Base-by-base conservation (phyloP, 2,329 filamentous ascomycete species). In the Didymella sp. region DNA sequence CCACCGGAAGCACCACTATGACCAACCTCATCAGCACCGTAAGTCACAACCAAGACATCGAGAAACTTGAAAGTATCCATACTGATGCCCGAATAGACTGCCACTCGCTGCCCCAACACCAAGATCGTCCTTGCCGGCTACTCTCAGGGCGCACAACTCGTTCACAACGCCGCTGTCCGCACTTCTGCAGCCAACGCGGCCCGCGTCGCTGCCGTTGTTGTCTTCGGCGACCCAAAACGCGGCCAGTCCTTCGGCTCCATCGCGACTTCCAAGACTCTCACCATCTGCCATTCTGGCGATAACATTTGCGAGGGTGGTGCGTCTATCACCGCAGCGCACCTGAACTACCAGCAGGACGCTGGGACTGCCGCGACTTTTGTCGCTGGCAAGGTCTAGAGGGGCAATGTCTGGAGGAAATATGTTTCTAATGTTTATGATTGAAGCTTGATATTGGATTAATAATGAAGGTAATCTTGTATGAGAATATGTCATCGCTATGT, bases 1-100 rank as follows among this genome's bases (percentile, higher is more conserved):
- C 70, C 5, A 62, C 60, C 3, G 81, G 81, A 5, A 77, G 75
- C 47, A 68, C 68, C 15, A 77, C 68, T 24, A 81, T 83, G 78
- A 71, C 73, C 22, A 67, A 74, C 19, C 54, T 71, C 38, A 69
- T 74, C n/a, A 64, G 53, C 48, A 54, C 40, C 38, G 53, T 67
- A 74, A 63, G 78, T 49, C 3, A n/a, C 17, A 35, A 12, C 9
- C 21, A 1, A n/a, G 11, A 5, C 1, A 31, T 21, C 41, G 12
- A 17, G 6, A 9, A 17, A 21, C 5, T 47, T 56, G 5, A 58
- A 12, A 2, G 4, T 25, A 35, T 6, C 19, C 19, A 12, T 30
- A n/a, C 33, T 37, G 13, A 37, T 8, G 17, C 8, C 7, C n/a
- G 9, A 4, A n/a, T 7, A 35, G 61, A 60, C 63, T n/a, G 59